Conservation (phyloP, 495 filamentous ascomycete genomes). For the Neurospora intermedia region DNA sequence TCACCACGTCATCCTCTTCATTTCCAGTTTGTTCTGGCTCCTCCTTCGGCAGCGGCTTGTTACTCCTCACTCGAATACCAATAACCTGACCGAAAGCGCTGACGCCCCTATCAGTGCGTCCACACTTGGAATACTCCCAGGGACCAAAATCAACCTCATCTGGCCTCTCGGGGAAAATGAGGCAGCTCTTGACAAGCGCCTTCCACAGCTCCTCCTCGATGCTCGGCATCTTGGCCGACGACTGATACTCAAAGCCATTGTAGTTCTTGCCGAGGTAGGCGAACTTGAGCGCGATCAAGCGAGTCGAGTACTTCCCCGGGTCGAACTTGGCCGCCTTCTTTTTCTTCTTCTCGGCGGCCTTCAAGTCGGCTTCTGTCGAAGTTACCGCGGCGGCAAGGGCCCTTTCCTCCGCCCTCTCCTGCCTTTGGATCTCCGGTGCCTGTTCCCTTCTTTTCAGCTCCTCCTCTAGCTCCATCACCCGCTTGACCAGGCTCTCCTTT, state of each 20-base stretch:
- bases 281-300: constrained; percentile 82
- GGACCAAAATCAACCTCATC: constrained; percentile 58
- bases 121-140: constrained; percentile 87
- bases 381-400: not conserved
- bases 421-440: not conserved
- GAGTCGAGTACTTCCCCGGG: constrained; percentile 67
- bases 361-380: constrained; percentile 4
- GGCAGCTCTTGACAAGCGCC: constrained; percentile 63
- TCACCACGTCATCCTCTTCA: not conserved
- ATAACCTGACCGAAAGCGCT: constrained; percentile 97
- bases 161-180: constrained; percentile 61
- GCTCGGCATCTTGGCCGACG: constrained; percentile 54
- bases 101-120: constrained; percentile 83
- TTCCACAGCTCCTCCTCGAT: constrained; percentile 91
- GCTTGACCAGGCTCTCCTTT: constrained; percentile 51
- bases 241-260: constrained; percentile 80
- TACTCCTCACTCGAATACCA: constrained; percentile 68
- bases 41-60: constrained; percentile 41
- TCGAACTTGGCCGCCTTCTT: constrained; percentile 43
- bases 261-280: constrained; percentile 87
- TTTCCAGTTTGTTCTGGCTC: constrained; percentile 2
- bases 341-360: constrained; percentile 10
- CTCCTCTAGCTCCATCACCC: constrained; percentile 54
- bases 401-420: not conserved
- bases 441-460: constrained; percentile 28